Percentiles rank a stretch among this genome's conserved stretches.
Conservation (phyloP, 176 grass and related monocot genomes). For the Raddia guianensis region DNA sequence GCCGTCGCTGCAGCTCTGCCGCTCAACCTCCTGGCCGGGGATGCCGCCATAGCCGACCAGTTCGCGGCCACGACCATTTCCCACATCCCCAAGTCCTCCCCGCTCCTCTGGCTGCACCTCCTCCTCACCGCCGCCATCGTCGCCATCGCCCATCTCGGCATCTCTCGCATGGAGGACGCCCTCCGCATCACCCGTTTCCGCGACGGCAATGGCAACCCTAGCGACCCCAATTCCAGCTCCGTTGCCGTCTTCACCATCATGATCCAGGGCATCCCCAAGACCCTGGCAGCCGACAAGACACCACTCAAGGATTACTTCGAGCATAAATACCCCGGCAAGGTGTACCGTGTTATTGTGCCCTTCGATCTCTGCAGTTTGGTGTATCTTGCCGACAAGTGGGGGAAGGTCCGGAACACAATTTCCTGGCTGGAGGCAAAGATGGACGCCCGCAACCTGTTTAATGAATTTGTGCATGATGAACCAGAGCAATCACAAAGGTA, state of each 20-base stretch:
- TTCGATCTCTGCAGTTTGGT: conserved; percentile 84
- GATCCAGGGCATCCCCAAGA: conserved; percentile 95
- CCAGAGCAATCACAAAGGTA: conserved; percentile 34
- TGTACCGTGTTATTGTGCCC: conserved; percentile 80
- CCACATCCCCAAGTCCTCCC: conserved; percentile 70
- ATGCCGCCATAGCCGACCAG: conserved; percentile 72
- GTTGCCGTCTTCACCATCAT: conserved; percentile 91
- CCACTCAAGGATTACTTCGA: conserved; percentile 92
- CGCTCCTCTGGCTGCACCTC: conserved; percentile 86
- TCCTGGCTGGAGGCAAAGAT: conserved; percentile 87
- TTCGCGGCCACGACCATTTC: conserved; percentile 92
- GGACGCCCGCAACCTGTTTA: conserved; percentile 55
- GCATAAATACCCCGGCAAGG: conserved; percentile 90
- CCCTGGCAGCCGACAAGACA: conserved; percentile 65
- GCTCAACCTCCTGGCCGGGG: conserved; percentile 82
- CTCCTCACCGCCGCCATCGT: conserved; percentile 67
- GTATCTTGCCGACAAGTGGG: conserved; percentile 66
- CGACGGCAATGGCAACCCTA: conserved; percentile 93
- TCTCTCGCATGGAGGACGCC: conserved; percentile 87
- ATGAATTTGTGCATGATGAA: conserved; percentile 26
- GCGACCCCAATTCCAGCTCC: conserved; percentile 81
- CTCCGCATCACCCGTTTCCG: conserved; percentile 89
- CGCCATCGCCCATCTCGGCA: conserved; percentile 79
- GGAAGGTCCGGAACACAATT: conserved; percentile 73
- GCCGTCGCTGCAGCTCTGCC: conserved; percentile 63